Conservation (phyloP, 139 green algal species). For the Chlamydomonas eustigma region DNA sequence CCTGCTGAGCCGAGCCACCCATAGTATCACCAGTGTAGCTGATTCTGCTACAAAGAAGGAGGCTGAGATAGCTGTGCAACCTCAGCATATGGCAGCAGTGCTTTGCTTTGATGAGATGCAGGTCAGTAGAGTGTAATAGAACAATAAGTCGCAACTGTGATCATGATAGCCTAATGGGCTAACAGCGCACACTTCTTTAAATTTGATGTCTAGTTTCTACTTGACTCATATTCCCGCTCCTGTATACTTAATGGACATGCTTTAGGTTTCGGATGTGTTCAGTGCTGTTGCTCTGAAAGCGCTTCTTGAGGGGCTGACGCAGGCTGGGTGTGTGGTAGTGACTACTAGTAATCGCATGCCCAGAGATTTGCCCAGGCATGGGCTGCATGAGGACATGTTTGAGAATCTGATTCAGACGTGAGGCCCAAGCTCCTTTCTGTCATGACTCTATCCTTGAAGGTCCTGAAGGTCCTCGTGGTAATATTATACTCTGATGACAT, state of each 20-base stretch:
- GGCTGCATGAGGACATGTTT: conserved; percentile 57
- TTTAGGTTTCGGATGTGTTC: conserved; percentile 64
- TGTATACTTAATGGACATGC: too few relatives aligned
- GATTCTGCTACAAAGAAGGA: too few relatives aligned
- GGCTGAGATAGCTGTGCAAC: background rate
- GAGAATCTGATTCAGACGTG: conserved; percentile 46
- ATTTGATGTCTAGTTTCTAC: too few relatives aligned
- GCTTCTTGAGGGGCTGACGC: conserved; percentile 46
- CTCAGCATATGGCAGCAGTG: conserved; percentile 33
- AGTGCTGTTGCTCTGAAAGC: conserved; percentile 65
- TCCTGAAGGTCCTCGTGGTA: background rate
- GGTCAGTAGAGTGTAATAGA: conserved; percentile 25
- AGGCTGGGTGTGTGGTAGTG: conserved; percentile 46
- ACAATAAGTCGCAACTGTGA: too few relatives aligned
- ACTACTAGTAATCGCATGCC: conserved; percentile 39
- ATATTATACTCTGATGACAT: background rate
- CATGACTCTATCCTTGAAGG: too few relatives aligned
- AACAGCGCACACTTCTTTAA: too few relatives aligned
- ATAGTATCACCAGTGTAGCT: background rate
- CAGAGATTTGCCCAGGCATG: conserved; percentile 38
- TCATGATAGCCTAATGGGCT: too few relatives aligned
- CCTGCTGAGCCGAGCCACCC: background rate
- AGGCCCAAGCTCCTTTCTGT: background rate
- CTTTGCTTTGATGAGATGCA: conserved; percentile 83
- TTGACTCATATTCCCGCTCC: too few relatives aligned